Conservation (phyloP, 202 grass and related monocot genomes). For the Thinopyrum obtusiflorum region DNA sequence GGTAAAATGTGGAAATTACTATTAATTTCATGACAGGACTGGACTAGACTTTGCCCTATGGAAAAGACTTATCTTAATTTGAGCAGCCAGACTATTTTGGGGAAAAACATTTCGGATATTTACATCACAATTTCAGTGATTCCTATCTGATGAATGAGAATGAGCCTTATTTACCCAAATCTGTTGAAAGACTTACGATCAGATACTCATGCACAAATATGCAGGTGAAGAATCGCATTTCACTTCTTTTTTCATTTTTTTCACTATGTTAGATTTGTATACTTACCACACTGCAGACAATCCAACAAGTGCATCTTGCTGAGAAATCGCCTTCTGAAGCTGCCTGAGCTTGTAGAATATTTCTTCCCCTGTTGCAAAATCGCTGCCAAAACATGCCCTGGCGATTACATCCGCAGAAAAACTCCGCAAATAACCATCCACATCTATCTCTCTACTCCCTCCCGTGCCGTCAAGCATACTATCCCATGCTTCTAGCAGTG, state of each 20-base stretch:
- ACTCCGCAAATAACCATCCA: constrained; percentile 50
- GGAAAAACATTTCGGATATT: not conserved
- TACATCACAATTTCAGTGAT: not conserved
- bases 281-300: constrained; percentile 17
- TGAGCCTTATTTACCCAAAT: not conserved
- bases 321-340: constrained; percentile 43
- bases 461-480: constrained; percentile 27
- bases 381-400: constrained; percentile 51
- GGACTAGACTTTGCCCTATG: not conserved
- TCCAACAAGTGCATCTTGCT: constrained; percentile 20
- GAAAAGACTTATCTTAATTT: not conserved
- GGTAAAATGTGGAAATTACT: too few relatives aligned
- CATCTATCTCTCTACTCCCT: constrained; percentile 52
- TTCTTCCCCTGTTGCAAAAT: constrained; percentile 47
- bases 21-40: not conserved
- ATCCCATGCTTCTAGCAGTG: constrained; percentile 48
- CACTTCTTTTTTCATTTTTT: not conserved
- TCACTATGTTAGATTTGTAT: not conserved
- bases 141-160: too few relatives aligned
- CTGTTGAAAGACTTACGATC: not conserved
- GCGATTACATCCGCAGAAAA: constrained; percentile 70
- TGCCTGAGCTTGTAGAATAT: constrained; percentile 58
- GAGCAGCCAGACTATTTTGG: not conserved
- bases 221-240: not conserved
- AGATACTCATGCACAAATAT: not conserved